phyloP scores from a whole-genome alignment of 1,284 basidiomycete genomes.

The Trichosporon ovoides region DNA sequence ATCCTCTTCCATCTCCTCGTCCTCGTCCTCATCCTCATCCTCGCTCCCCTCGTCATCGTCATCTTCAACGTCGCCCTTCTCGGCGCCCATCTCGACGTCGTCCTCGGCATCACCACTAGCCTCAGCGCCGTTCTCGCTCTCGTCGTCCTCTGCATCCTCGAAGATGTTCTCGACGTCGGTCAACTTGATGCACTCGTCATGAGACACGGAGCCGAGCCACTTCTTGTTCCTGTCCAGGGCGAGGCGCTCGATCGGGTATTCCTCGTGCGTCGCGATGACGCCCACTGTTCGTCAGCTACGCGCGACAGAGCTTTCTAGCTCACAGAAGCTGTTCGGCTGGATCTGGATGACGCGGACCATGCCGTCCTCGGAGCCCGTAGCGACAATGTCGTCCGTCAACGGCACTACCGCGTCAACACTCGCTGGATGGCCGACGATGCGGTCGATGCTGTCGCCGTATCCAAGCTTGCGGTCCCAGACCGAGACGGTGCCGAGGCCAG shows the following conservation, averaged over 20 bases:
- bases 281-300: conserved; percentile 55
- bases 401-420: conserved; percentile 77
- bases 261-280: conserved; percentile 81
- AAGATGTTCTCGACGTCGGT: conserved; percentile 71
- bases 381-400: conserved; percentile 62
- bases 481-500: conserved; percentile 82
- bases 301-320: conserved; percentile 10
- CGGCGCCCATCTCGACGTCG: conserved; percentile 15
- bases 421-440: conserved; percentile 82
- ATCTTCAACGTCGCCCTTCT: conserved; percentile 25
- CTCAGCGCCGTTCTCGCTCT: conserved; percentile 10
- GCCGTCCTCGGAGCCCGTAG: conserved; percentile 91
- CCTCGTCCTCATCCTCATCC: conserved; percentile 35
- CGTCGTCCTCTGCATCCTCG: conserved; percentile 48
- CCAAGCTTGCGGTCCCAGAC: conserved; percentile 82
- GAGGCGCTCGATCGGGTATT: conserved; percentile 84
- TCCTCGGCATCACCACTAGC: conserved; percentile 15
- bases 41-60: conserved; percentile 40
- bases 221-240: conserved; percentile 57
- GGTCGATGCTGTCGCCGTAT: conserved; percentile 80
- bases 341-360: conserved; percentile 83
- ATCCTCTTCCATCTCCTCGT: conserved; percentile 50
- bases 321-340: conserved; percentile 73
- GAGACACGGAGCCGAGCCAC: conserved; percentile 90
- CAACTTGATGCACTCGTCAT: conserved; percentile 78